Evolutionary conservation across 805 yeast species (phyloP), one percentile per base, ranked within the genome.

Genomic region (Sugiyamaella boreocaroliniensis): DNA sequence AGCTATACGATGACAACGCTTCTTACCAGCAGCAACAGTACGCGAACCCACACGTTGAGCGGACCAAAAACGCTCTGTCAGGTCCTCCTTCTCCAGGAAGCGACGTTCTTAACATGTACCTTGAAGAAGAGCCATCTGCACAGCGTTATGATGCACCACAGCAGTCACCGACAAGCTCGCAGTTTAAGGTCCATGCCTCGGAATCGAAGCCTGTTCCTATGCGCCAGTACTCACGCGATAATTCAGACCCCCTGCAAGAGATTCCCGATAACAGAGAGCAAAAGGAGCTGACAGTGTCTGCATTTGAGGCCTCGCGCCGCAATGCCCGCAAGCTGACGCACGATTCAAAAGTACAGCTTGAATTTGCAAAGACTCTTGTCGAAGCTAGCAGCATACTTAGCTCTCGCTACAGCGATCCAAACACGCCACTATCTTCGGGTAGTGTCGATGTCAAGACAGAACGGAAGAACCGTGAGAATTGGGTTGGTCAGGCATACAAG

Each of bases 331-430:
- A 59, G 20, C 63, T 60, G 44, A 64, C 70, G 26, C 61, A 65
- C 37, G 71, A 71, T 16, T 78, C 83, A 0, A 69, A 64, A 5
- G 65, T 79, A n/a, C 89, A 83, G 66, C 71, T 83, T 53, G 75
- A 73, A 45, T 82, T 84, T 79, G 85, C 86, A n/a, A 76, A 78
- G 55, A 70, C 74, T 14, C 66, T 85, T 29, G 66, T 83, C 19
- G 81, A 77, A 56, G 76, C 82, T 0, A 58, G 75, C 20, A 61
- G 67, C 6, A 50, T 45, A 12, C 59, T 69, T 32, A 66, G 70
- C 1, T 29, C 46, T 18, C 54, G 58, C 43, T 74, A 68, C 53
- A 63, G 78, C 1, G 74, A 67, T 49, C 68, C 76, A 22, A 64
- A 67, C 42, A 68, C 72, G 2, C 70, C 68, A 51, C 53, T 74